phyloP scores from a whole-genome alignment of 331 rosid genomes.

The Prunus yedoensis region DNA sequence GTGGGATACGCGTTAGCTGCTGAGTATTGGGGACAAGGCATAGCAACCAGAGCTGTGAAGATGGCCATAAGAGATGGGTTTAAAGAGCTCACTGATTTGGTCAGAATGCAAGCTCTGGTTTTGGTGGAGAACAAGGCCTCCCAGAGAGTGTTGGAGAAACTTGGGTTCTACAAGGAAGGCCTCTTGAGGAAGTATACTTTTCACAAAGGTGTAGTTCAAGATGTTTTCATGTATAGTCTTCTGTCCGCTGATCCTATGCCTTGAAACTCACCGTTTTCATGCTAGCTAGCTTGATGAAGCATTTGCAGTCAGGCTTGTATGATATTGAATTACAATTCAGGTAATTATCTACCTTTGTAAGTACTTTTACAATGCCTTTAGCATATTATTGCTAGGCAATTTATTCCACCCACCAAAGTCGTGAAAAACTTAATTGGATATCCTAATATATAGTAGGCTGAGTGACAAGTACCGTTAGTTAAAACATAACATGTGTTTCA shows the following conservation, averaged over 20 bases:
- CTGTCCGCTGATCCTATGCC: conserved; percentile 8
- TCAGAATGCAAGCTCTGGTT: conserved; percentile 21
- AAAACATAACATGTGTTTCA: background rate
- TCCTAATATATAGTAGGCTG: no score
- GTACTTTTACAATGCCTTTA: no score
- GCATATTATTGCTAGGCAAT: background rate
- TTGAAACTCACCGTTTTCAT: background rate
- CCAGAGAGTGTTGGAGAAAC: conserved; percentile 24
- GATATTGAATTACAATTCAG: no score
- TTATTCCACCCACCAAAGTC: background rate
- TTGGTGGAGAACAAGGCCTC: conserved; percentile 23
- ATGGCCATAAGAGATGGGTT: conserved; percentile 24
- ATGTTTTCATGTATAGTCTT: conserved; percentile 15
- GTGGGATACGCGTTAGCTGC: conserved; percentile 20
- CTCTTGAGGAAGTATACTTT: conserved; percentile 10
- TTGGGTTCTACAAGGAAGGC: conserved; percentile 24
- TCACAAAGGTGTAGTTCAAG: conserved; percentile 11
- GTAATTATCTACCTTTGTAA: no score
- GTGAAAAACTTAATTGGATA: no score
- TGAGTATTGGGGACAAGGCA: conserved; percentile 21
- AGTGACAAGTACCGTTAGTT: background rate
- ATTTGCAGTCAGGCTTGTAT: no score
- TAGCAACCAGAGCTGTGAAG: conserved; percentile 17
- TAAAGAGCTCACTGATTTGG: background rate
- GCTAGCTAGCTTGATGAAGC: no score